Evolutionary conservation across 2,329 filamentous ascomycete genomes (phyloP).

Genomic region (Rutstroemia sydowiana): DNA sequence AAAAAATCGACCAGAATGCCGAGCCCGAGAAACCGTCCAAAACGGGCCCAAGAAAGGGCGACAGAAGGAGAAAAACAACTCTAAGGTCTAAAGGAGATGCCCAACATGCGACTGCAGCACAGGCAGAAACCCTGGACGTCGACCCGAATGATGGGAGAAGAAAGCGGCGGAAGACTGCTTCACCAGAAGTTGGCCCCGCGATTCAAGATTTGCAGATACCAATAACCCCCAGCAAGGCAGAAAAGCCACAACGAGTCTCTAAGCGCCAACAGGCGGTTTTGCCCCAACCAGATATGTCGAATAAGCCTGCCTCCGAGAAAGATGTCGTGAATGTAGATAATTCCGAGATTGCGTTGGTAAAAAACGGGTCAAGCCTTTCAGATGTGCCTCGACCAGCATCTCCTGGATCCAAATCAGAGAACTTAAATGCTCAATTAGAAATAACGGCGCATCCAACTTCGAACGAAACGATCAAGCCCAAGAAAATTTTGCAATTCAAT

Average conservation of each 20-base stretch:
- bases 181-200: conserved; percentile 6
- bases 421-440: background rate
- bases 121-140: conserved; percentile 24
- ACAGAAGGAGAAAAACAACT: background rate
- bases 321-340: too few species aligned
- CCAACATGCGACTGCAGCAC: background rate
- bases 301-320: too few species aligned
- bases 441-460: background rate
- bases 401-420: background rate
- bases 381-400: background rate
- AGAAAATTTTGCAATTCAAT: conserved; percentile 50
- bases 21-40: background rate
- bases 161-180: conserved; percentile 39
- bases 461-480: conserved; percentile 30
- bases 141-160: conserved; percentile 30
- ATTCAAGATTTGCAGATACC: background rate
- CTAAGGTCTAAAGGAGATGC: background rate
- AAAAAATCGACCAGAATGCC: background rate
- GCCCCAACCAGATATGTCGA: too few species aligned
- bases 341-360: too few species aligned
- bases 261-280: background rate
- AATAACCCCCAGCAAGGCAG: background rate
- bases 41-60: background rate
- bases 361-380: too few species aligned
- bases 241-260: background rate